Conservation (phyloP, 129 eudicot species). For the Silybum marianum region DNA sequence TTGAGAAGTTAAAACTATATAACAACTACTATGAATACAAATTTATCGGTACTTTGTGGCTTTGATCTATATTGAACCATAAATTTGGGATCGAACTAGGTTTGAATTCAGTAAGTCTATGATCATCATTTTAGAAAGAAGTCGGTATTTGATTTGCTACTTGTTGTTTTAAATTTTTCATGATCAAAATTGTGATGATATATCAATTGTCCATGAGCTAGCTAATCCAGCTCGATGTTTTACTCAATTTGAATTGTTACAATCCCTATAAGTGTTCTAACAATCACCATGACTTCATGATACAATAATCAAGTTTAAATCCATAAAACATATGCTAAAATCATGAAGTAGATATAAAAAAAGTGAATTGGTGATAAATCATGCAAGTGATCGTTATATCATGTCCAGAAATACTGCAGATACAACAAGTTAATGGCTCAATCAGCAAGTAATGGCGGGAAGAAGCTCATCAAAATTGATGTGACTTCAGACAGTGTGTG, state of each 20-base stretch:
- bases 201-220: background rate
- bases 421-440: constrained; percentile 52
- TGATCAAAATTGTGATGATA: background rate
- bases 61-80: too few relatives aligned
- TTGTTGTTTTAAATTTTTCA: background rate
- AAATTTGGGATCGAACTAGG: background rate
- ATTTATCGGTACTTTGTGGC: too few relatives aligned
- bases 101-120: background rate
- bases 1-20: background rate
- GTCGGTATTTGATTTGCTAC: background rate
- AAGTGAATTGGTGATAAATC: background rate
- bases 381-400: background rate
- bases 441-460: constrained; percentile 42
- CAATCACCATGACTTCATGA: background rate
- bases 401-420: constrained; percentile 34
- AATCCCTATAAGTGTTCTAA: background rate
- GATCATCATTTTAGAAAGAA: background rate
- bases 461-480: constrained; percentile 73
- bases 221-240: too few relatives aligned
- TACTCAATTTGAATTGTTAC: background rate
- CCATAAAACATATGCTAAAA: background rate
- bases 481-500: constrained; percentile 82
- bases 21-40: background rate
- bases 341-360: background rate
- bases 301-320: background rate